These are phyloP conservation scores for Asterochloris sp. DNA, from an alignment of 139 green algal species.

Conservation along the genomic window DNA sequence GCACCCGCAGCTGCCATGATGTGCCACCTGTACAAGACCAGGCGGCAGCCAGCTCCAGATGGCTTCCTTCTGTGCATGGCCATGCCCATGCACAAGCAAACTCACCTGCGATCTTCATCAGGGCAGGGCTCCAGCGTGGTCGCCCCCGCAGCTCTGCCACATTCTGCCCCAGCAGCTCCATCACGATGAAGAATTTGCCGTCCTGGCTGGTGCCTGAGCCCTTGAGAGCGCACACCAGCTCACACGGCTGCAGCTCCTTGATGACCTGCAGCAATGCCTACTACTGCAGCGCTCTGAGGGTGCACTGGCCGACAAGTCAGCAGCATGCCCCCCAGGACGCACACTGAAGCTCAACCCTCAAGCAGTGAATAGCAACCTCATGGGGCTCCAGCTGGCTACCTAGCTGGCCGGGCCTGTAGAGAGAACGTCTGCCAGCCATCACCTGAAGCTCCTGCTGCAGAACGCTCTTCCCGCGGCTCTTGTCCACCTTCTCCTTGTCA, in stretches of 20 bases:
- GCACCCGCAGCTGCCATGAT: neutral
- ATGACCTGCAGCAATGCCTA: neutral
- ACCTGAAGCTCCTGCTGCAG: too few relatives aligned
- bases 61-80: neutral
- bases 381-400: too few relatives aligned
- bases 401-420: too few relatives aligned
- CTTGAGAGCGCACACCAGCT: constrained; percentile 13
- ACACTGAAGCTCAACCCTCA: too few relatives aligned
- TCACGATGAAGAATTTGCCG: constrained; percentile 69
- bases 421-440: too few relatives aligned
- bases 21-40: neutral
- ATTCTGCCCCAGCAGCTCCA: constrained; percentile 81
- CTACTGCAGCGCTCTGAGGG: too few relatives aligned
- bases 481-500: too few relatives aligned
- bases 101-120: neutral
- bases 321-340: too few relatives aligned
- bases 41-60: neutral
- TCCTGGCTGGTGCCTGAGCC: constrained; percentile 35
- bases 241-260: constrained; percentile 8
- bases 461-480: too few relatives aligned
- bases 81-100: too few relatives aligned
- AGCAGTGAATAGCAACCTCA: too few relatives aligned
- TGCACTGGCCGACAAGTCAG: too few relatives aligned
- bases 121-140: neutral
- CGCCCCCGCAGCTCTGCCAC: constrained; percentile 37